Evolutionary conservation across 225 moss, liverwort and hornwort species (phyloP).

Genomic region (Antitrichia curtipendula): DNA sequence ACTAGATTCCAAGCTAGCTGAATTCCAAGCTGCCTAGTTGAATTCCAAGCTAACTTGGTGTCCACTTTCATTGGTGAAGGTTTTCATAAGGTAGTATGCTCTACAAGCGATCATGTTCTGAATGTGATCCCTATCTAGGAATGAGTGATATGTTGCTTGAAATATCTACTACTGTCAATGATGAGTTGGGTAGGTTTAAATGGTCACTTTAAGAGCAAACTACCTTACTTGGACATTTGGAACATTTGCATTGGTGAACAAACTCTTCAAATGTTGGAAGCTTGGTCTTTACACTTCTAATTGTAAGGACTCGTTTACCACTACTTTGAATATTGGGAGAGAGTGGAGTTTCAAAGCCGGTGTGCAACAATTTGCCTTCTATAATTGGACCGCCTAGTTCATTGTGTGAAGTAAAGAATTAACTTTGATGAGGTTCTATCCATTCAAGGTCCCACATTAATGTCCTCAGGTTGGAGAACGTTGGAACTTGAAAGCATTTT

Average conservation of each 20-base stretch:
- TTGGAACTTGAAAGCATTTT: neutral
- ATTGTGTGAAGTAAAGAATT: neutral
- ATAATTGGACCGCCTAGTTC: accelerated
- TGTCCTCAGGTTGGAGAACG: accelerated
- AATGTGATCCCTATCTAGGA: no score
- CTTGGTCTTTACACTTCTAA: neutral
- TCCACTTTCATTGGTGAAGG: neutral
- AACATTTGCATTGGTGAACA: neutral
- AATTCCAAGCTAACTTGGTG: no score
- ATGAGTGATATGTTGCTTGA: no score
- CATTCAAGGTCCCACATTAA: neutral
- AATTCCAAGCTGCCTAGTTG: neutral
- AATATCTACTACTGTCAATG: no score
- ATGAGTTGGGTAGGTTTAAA: no score
- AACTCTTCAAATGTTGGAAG: neutral
- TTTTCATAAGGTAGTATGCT: neutral
- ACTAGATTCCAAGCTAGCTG: neutral
- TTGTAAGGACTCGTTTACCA: no score
- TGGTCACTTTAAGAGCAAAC: no score
- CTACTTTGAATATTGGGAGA: no score
- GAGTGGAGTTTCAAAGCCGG: no score
- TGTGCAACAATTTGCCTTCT: accelerated
- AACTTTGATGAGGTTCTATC: neutral
- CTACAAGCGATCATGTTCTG: no score
- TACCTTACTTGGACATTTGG: neutral